Evolutionary conservation across 495 filamentous ascomycete species (phyloP), one percentile per base, ranked within the genome.

Genomic region (Penicillium cinerascens): DNA sequence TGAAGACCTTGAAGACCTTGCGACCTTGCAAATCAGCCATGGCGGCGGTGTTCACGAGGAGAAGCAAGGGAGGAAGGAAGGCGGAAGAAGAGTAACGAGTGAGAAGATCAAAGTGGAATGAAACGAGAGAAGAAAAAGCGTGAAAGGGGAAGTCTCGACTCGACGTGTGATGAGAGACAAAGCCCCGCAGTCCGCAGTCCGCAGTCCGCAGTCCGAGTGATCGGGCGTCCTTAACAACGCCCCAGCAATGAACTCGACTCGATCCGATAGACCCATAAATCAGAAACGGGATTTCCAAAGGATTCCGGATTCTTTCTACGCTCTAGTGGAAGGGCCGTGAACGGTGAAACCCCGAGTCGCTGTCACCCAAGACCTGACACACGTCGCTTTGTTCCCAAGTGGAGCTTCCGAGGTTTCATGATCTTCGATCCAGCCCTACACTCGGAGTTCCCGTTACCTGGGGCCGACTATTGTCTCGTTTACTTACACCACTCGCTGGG

Each of bases 1-100:
- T 97, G 78, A 98, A 98, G 65, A 97, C 93, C 87, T 97, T 97
- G 82, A 97, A 98, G 72, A 91, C 81, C 78, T 95, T 96, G 67
- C 92, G 88, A 66, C 89, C 89, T 58, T 85, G 82, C 45, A 95
- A 76, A 69, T 91, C 87, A 60, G 81, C 76, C 88, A 91, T 92
- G 66, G 33, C 55, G 63, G 52, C 46, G 47, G 55, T 48, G 27
- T 26, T 20, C 44, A 43, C 38, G n/a, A n/a, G n/a, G n/a, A 15
- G 16, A 29, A 21, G 43, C 36, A 44, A 49, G 40, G 20, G 47
- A 40, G 51, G 40, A 44, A 48, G 29, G 43, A 46, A 21, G 33
- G 9, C 37, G 6, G 36, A 41, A 56, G 44, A 26, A 47, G 21
- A 40, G 21, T 51, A 39, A 47, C 5, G 25, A 53, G 18, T 16